These are phyloP conservation scores for Tylopilus orsonianus DNA, from an alignment of 1,284 basidiomycete species.

Conservation along the genomic window DNA sequence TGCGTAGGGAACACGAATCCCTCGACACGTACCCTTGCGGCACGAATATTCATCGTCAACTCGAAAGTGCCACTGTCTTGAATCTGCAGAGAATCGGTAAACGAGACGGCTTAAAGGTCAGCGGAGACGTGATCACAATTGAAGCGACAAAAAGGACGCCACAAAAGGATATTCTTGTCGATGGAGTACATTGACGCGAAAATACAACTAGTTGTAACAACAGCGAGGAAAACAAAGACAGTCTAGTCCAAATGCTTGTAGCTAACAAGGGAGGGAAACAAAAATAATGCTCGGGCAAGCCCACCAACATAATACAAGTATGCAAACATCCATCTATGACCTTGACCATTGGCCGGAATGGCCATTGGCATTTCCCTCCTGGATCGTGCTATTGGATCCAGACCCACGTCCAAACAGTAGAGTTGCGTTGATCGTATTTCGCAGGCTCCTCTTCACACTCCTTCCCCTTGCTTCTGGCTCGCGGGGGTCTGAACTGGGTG, in stretches of 20 bases:
- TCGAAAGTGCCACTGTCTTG: not conserved
- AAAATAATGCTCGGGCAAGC: constrained; percentile 8
- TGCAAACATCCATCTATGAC: constrained; percentile 19
- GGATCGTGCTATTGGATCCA: constrained; percentile 21
- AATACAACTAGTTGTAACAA: constrained; percentile 31
- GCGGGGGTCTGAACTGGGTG: constrained; percentile 28
- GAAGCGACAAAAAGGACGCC: constrained; percentile 1
- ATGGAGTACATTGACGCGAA: constrained; percentile 20
- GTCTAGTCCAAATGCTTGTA: constrained; percentile 16
- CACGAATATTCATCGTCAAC: constrained; percentile 55
- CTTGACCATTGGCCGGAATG: constrained; percentile 28
- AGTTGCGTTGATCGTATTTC: constrained; percentile 63
- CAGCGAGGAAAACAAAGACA: constrained; percentile 19
- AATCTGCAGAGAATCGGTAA: not conserved
- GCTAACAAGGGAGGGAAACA: constrained; percentile 3
- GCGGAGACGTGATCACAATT: not conserved
- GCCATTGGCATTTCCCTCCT: constrained; percentile 25
- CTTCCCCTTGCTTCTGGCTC: constrained; percentile 48
- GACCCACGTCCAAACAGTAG: constrained; percentile 56
- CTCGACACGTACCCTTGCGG: constrained; percentile 46
- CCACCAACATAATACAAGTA: constrained; percentile 11
- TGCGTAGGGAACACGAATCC: not conserved
- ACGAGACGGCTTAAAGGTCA: not conserved
- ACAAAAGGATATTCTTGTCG: too few relatives aligned
- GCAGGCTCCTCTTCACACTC: constrained; percentile 60